Base-by-base conservation (phyloP, 2,329 filamentous ascomycete species). In the Phaeosphaeria sp. region DNA sequence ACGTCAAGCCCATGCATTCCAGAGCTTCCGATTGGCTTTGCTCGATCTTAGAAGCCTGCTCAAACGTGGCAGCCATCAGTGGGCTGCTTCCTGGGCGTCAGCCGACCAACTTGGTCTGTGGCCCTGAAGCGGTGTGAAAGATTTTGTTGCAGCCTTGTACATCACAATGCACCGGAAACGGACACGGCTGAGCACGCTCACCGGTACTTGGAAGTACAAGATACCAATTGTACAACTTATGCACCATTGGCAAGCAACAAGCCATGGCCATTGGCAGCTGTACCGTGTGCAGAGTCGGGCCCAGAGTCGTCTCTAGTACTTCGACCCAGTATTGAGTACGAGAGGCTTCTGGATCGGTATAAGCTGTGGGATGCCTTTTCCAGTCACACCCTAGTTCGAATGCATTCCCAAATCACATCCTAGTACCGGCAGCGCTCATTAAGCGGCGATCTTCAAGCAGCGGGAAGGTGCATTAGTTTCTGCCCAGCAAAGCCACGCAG, bases 1-100 rank as follows among this genome's bases (percentile, higher is more conserved):
- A 43, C 20, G 41, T 18, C 41, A 15, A 21, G n/a, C 17, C n/a
- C 17, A 21, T 18, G 41, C 15, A 43, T 15, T 41, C 36, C 46
- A 42, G 23, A 47, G 33, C 22, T 33, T 59, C 56, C 56, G 56
- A 56, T 55, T 56, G 56, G 53, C n/a, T 18, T 18, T 43, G 17
- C 7, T 22, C 22, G 46, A 6, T 10, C 27, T 17, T 53, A 36
- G 25, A 41, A 48, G 49, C 23, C 25, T 21, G 22, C 44, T 17
- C 53, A 33, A 55, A 59, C 56, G 56, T 59, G 56, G 56, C 56
- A 51, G 53, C 49, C 53, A n/a, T 53, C 44, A 41, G 36, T 55
- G 56, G 56, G 41, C 43, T 57, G 41, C 25, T 27, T 18, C 17
- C 39, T 21, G n/a, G 50, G 50, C 50, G 44, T 49, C 49, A 56